A percentile compares a stretch with the other conserved stretches of the same genome.
Evolutionary conservation across 2,329 filamentous ascomycete species (phyloP).

Genomic region (Pyrenophora seminiperda): DNA sequence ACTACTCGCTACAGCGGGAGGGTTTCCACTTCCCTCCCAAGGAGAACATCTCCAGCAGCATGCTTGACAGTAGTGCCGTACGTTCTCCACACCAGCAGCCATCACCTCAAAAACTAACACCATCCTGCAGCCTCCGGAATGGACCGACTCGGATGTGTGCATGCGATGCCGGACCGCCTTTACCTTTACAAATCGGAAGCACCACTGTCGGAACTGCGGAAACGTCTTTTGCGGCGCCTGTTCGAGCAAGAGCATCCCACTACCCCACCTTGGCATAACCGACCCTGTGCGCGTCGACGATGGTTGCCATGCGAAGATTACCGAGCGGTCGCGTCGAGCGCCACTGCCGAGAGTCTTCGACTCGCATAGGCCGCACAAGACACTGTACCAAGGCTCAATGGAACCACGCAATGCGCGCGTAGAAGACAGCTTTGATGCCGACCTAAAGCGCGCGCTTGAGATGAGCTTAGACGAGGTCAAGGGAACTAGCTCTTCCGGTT

Average conservation of each 20-base stretch:
- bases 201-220: slow-evolving; percentile 97
- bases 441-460: slow-evolving; percentile 87
- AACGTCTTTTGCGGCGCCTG: slow-evolving; percentile 97
- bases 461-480: slow-evolving; percentile 97
- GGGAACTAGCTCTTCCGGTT: slow-evolving; percentile 70
- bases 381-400: slow-evolving; percentile 71
- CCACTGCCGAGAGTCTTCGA: slow-evolving; percentile 54
- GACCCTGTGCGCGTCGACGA: slow-evolving; percentile 94
- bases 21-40: slow-evolving; percentile 89
- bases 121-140: slow-evolving; percentile 78
- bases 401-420: slow-evolving; percentile 87
- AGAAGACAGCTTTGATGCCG: slow-evolving; percentile 91
- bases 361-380: slow-evolving; percentile 62
- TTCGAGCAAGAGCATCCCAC: slow-evolving; percentile 82
- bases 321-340: slow-evolving; percentile 66
- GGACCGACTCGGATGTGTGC: slow-evolving; percentile 96
- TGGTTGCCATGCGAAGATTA: slow-evolving; percentile 89
- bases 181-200: slow-evolving; percentile 97
- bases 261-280: slow-evolving; percentile 91
- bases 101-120: slow-evolving; percentile 1
- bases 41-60: slow-evolving; percentile 86
- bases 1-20: slow-evolving; percentile 79
- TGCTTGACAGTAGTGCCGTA: slow-evolving; percentile 96
- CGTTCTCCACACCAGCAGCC: slow-evolving; percentile 43
- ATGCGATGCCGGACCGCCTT: slow-evolving; percentile 97